These are phyloP conservation scores for Beauveria asiatica DNA, from an alignment of 2,329 filamentous ascomycete genomes.

Conservation along the genomic window DNA sequence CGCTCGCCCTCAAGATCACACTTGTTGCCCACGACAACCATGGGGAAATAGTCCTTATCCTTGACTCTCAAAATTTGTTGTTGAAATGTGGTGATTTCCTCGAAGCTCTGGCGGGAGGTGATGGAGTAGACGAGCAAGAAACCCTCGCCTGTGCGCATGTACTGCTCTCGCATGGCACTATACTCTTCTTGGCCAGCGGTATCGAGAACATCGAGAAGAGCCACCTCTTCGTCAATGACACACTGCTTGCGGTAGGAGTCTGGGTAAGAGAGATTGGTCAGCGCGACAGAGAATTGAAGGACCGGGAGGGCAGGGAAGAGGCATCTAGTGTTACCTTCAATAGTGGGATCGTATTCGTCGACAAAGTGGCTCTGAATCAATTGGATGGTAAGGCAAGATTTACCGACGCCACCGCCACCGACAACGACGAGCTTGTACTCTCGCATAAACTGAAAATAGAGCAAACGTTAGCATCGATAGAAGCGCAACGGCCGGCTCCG, in stretches of 20 bases:
- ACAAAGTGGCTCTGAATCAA: conserved; percentile 95
- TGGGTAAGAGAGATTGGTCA: conserved; percentile 29
- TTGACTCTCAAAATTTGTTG: conserved; percentile 98
- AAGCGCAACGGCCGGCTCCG: too few species aligned
- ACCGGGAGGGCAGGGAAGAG: not conserved
- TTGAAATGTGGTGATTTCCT: conserved; percentile 97
- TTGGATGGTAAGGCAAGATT: conserved; percentile 98
- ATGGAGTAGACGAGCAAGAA: conserved; percentile 98
- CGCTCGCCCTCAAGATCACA: conserved; percentile 93
- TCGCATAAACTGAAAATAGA: conserved; percentile 59
- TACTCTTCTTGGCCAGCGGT: conserved; percentile 99
- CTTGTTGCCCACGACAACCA: conserved; percentile 98
- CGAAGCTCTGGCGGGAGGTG: conserved; percentile 92
- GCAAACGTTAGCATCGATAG: not conserved
- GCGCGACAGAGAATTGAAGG: not conserved
- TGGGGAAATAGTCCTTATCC: conserved; percentile 99
- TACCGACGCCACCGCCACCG: conserved; percentile 95
- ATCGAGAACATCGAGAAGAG: conserved; percentile 93
- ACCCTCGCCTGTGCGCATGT: conserved; percentile 98
- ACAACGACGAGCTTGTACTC: conserved; percentile 97
- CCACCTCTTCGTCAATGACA: conserved; percentile 96
- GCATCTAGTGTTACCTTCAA: conserved; percentile 67
- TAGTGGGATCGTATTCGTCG: conserved; percentile 98
- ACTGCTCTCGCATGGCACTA: conserved; percentile 98
- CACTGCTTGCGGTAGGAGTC: conserved; percentile 99